These are phyloP conservation scores for Amanita muscaria DNA, from an alignment of 768 basidiomycete species.

Conservation along the genomic window DNA sequence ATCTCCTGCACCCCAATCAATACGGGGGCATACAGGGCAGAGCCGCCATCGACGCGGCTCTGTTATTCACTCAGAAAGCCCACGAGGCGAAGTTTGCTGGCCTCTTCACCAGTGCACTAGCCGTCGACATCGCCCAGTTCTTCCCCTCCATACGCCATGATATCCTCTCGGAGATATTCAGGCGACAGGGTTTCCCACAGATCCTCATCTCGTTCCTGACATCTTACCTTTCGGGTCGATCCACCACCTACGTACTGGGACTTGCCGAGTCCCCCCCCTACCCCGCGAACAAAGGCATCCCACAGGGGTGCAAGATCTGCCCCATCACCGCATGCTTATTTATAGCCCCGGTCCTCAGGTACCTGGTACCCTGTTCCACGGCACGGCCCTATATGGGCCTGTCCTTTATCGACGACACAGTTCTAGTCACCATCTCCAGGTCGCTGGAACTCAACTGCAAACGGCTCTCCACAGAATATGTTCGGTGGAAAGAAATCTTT, in stretches of 20 bases:
- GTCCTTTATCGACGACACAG: background rate
- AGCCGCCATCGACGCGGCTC: slow-evolving; percentile 1
- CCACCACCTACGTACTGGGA: background rate
- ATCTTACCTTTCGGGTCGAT: background rate
- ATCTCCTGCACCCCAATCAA: slow-evolving; percentile 4
- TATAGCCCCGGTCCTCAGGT: background rate
- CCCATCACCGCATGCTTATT: background rate
- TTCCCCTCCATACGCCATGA: background rate
- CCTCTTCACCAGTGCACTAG: background rate
- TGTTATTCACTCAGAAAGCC: background rate
- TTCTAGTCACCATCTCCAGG: background rate
- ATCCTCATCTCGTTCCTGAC: background rate
- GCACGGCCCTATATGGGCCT: background rate
- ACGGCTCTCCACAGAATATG: background rate
- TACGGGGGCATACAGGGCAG: background rate
- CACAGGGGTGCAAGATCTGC: background rate
- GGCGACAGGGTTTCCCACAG: background rate
- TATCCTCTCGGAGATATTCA: background rate
- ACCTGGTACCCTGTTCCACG: background rate
- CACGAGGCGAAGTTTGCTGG: background rate
- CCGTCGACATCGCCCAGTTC: background rate
- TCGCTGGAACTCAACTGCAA: background rate
- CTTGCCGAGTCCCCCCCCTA: background rate
- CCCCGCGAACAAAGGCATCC: background rate
- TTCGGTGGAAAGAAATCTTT: background rate